Conservation (phyloP, 768 basidiomycete species). For the Auricularia heimuer region DNA sequence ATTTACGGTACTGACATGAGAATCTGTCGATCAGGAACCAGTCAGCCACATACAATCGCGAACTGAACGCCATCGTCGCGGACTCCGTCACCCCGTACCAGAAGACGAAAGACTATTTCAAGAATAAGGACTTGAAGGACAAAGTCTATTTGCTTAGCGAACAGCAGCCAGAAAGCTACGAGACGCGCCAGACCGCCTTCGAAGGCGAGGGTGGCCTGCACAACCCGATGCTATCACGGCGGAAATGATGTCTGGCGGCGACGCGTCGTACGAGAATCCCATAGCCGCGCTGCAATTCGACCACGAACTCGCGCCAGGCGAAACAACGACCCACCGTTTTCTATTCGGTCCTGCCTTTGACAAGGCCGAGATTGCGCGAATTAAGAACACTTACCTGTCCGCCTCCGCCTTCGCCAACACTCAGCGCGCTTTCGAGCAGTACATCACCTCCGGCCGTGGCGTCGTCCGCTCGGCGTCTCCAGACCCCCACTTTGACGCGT, state of each 20-base stretch:
- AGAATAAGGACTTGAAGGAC: conserved; percentile 1
- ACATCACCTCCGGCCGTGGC: neutral
- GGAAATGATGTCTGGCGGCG: neutral
- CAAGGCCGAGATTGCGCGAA: neutral
- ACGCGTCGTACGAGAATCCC: conserved; percentile 2
- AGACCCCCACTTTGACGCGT: conserved; percentile 1
- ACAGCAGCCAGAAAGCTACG: neutral
- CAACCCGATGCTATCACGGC: neutral
- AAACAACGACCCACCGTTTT: conserved; percentile 1
- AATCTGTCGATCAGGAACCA: neutral
- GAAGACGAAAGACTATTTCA: conserved; percentile 2
- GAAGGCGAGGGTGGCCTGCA: conserved; percentile 1
- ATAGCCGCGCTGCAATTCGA: neutral
- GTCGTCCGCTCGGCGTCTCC: neutral
- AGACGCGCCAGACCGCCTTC: neutral
- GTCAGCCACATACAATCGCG: neutral
- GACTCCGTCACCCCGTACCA: conserved; percentile 1
- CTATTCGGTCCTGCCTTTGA: neutral
- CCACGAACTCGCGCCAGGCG: neutral
- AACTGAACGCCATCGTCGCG: conserved; percentile 1
- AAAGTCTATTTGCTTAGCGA: neutral
- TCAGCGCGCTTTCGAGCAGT: neutral
- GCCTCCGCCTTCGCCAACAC: neutral
- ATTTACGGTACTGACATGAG: neutral
- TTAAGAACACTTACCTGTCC: neutral